Evolutionary conservation across 441 rosid genomes (phyloP), one percentile per base, ranked within the genome.

Genomic region (Sinapis alba): DNA sequence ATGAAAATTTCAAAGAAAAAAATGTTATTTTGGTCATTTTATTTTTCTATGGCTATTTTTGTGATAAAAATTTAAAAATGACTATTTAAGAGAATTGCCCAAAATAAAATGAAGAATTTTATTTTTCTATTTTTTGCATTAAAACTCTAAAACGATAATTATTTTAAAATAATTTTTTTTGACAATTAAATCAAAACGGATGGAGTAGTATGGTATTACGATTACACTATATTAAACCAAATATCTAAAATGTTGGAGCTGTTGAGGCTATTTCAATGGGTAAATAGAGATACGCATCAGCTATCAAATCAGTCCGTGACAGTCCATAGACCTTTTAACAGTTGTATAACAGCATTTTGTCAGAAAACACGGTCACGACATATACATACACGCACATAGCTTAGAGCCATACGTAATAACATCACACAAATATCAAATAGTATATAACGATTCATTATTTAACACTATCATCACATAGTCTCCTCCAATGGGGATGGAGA

Each of bases 271-370:
- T 53, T 30, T 7, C 19, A 53, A 28, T 7, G 71, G 7, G 28
- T 67, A 67, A 51, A 68, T 30, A 54, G 50, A 34, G 4, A 36
- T 56, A 30, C 15, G 27, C 30, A 71, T 60, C 67, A 71, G 24
- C 61, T 71, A 20, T 71, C 68, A 71, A 62, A 72, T 62, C 69
- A 72, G 69, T 62, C 76, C 43, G 63, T 73, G 63, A 73, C 64
- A 62, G 54, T 54, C 63, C 76, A 63, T 63, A 34, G 41, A 63
- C 87, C 69, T 65, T 77, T 70, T 83, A 80, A 77, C 90, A 87
- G 89, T 86, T 82, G 81, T 36, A 67, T 81, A 87, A 81, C 91
- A 83, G 90, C 86, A 82, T 85, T 60, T 73, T 83, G 87, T 86
- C 88, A 78, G 84, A 73, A 19, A 78, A 66, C 51, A 74, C 56